Conservation (phyloP, 345 rosid genomes). For the Lepidium sativum region DNA sequence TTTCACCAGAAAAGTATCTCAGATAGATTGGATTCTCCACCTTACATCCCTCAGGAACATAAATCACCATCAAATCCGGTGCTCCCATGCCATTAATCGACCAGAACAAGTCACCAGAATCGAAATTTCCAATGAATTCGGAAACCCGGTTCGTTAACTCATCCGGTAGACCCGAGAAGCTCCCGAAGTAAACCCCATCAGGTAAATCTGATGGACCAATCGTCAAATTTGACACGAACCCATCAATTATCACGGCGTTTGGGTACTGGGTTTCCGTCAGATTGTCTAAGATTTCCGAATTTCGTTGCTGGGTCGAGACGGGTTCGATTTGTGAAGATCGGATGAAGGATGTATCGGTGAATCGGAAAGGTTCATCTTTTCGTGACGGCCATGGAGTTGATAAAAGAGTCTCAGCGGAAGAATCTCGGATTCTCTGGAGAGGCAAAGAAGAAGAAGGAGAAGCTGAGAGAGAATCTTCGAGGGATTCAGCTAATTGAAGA, state of each 20-base stretch:
- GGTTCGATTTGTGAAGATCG: slow-evolving; percentile 56
- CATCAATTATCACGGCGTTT: slow-evolving; percentile 55
- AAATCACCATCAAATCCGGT: slow-evolving; percentile 71
- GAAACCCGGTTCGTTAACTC: slow-evolving; percentile 37
- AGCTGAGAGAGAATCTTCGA: slow-evolving; percentile 71
- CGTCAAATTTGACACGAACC: slow-evolving; percentile 46
- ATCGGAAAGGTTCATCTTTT: slow-evolving; percentile 78
- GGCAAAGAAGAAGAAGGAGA: slow-evolving; percentile 32
- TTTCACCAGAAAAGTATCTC: slow-evolving; percentile 61
- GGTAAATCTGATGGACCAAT: slow-evolving; percentile 50
- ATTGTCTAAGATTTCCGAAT: slow-evolving; percentile 16
- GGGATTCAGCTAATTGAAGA: slow-evolving; percentile 72
- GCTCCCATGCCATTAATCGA: slow-evolving; percentile 86
- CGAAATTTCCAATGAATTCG: slow-evolving; percentile 43
- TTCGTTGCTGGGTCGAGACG: slow-evolving; percentile 36
- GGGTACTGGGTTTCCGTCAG: slow-evolving; percentile 36
- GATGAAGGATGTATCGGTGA: slow-evolving; percentile 79
- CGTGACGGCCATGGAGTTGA: slow-evolving; percentile 85
- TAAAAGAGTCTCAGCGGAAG: slow-evolving; percentile 55
- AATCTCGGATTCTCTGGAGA: slow-evolving; percentile 65
- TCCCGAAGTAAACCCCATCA: slow-evolving; percentile 67
- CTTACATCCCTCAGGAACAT: slow-evolving; percentile 73
- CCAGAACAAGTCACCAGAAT: slow-evolving; percentile 82
- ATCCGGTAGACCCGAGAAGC: slow-evolving; percentile 40
- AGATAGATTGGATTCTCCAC: slow-evolving; percentile 59